Base-by-base conservation (phyloP, 345 rosid genomes). In the Camelina sativa region DNA sequence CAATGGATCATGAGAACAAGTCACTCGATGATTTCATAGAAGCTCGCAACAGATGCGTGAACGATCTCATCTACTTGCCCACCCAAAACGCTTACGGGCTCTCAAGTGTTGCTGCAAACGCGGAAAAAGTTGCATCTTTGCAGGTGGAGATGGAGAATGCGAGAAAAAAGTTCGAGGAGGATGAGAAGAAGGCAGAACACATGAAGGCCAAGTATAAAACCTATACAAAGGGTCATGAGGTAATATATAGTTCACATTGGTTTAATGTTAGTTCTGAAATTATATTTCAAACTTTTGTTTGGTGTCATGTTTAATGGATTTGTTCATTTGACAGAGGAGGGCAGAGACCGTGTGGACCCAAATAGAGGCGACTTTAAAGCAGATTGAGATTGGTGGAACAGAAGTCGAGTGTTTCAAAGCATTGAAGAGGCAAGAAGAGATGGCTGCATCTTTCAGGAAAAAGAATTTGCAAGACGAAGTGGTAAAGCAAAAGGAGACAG, bases 1-100 rank as follows among this genome's bases (percentile, higher is more conserved):
- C 97, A 46, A 89, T 92, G 98, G 97, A 96, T 48, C 98, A 96
- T 66, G 95, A 88, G 84, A 82, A 80, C 56, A 96, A 89, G 81
- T 76, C 93, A 51, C 87, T 92, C 40, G 97, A 88, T 60, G 97
- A 89, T 56, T 96, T 86, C 80, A 84, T 85, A 58, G 97, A 91
- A 72, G 99, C 98, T 61, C 99, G 87, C 84, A 85, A 85, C 53
- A 91, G 90, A 17, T 96, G 96, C 73, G 71, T 96, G 66, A 92
- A 89, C 63, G 97, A 96, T 85, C 89, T 96, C 72, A 91, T 92
- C 96, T 96, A 88, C 85, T 91, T 92, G 82, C 99, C 99, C 54
- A 85, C 92, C 7, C 90, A 97, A 15, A 84, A 86, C 68, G 96
- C 98, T 22, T 91, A 84, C 55, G 98, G 93, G 78, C 90, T 88